Base-by-base conservation (phyloP, 164 flowering plant species). In the Stephania japonica region DNA sequence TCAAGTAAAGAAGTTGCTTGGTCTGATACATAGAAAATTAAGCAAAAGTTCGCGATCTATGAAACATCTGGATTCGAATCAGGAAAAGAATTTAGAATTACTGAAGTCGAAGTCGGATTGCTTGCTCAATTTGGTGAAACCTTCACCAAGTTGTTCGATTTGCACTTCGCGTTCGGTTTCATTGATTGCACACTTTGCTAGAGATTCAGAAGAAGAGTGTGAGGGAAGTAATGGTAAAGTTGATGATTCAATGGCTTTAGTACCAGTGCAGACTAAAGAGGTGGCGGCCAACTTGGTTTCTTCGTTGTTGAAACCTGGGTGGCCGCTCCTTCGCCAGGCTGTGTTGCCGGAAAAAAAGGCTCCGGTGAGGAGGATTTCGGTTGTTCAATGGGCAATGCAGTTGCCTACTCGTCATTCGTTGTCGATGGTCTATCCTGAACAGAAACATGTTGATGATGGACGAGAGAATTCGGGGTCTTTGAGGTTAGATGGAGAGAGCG, bases 371-470 rank as follows among this genome's bases (percentile, higher is more conserved):
- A 73, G 84, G 75, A 78, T 85, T 32, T 88, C 97, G 24, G 95
- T 89, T n/a, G 90, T 87, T 73, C 90, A 90, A 77, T 87, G 93
- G 97, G 90, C 88, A 53, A 79, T 86, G 89, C 81, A 72, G 75
- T 75, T 87, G 72, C 94, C 94, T 1, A 81, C 75, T 49, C 74
- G 92, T 78, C 70, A 73, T 65, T 65, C 70, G 68, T 68, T 79
- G 23, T 75, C 78, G 2, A 42, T 78, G 41, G 47, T 71, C 25
- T 73, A 75, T 75, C 81, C 80, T 5, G 87, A 86, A 75, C 44
- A 73, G 19, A 84, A 80, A 69, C 78, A 72, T 12, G 69, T 13
- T 62, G 59, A 47, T 56, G 72, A 4, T 53, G 72, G 67, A 49
- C 64, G 26, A 21, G 68, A 68, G 18, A 75, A 73, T 53, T 71